Evolutionary conservation across 345 rosid species (phyloP).

Genomic region (Angophora floribunda): DNA sequence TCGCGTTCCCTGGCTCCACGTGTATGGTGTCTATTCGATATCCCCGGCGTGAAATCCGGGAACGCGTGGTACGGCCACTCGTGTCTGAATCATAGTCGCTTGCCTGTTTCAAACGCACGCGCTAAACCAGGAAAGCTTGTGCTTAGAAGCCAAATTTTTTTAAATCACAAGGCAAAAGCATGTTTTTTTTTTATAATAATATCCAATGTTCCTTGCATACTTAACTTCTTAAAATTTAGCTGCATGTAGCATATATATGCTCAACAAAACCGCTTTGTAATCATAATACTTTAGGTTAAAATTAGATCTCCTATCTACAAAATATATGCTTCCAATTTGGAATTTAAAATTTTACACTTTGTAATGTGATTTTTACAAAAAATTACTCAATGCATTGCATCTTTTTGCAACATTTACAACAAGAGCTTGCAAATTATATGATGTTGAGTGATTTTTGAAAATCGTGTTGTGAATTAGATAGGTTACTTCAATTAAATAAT

Average conservation of each 20-base stretch:
- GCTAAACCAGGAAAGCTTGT: background rate
- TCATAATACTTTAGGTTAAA: background rate
- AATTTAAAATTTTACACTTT: background rate
- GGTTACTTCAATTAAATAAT: background rate
- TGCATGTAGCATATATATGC: background rate
- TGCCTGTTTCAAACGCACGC: background rate
- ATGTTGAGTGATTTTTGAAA: background rate
- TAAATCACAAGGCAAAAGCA: background rate
- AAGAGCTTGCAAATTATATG: background rate
- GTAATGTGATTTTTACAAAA: background rate
- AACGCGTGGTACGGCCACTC: background rate
- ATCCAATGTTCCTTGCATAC: background rate
- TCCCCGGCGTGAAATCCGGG: background rate
- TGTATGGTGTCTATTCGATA: background rate
- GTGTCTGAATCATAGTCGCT: background rate
- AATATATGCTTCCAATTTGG: background rate
- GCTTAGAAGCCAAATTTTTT: background rate
- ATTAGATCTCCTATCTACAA: background rate
- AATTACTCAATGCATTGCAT: background rate
- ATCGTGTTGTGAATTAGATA: background rate
- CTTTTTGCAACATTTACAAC: background rate
- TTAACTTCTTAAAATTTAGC: background rate
- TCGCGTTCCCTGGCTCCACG: background rate
- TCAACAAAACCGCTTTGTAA: background rate
- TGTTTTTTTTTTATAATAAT: background rate